Conservation (phyloP, 768 basidiomycete genomes). For the Lentinula guzmanii region DNA sequence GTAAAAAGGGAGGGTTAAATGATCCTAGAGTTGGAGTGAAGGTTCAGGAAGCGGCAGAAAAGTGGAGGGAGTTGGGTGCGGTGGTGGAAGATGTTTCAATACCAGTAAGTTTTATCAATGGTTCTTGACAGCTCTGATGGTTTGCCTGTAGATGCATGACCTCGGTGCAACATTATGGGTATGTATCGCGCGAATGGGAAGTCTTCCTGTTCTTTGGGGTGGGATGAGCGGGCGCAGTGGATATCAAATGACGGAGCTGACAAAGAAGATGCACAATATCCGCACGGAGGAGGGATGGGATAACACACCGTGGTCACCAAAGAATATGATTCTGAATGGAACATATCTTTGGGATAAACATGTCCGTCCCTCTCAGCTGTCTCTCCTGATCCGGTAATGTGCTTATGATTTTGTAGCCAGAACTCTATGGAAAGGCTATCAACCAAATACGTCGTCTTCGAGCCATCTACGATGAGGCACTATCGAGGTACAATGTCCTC, state of each 20-base stretch:
- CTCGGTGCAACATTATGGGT: neutral
- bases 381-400: neutral
- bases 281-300: constrained; percentile 1
- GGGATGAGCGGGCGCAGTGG: neutral
- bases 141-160: neutral
- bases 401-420: neutral
- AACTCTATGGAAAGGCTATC: constrained; percentile 3
- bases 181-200: neutral
- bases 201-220: neutral
- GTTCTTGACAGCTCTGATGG: neutral
- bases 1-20: neutral
- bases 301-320: neutral
- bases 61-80: neutral
- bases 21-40: neutral
- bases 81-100: neutral
- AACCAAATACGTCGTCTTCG: neutral
- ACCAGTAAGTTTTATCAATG: neutral
- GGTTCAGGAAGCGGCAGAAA: neutral
- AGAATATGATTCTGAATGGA: constrained; percentile 4
- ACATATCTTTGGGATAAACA: neutral
- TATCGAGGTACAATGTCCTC: neutral
- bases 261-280: neutral
- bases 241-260: neutral
- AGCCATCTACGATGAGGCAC: neutral
- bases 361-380: neutral